These are phyloP conservation scores for Penicillium canariense DNA, from an alignment of 495 filamentous ascomycete genomes.

Conservation along the genomic window DNA sequence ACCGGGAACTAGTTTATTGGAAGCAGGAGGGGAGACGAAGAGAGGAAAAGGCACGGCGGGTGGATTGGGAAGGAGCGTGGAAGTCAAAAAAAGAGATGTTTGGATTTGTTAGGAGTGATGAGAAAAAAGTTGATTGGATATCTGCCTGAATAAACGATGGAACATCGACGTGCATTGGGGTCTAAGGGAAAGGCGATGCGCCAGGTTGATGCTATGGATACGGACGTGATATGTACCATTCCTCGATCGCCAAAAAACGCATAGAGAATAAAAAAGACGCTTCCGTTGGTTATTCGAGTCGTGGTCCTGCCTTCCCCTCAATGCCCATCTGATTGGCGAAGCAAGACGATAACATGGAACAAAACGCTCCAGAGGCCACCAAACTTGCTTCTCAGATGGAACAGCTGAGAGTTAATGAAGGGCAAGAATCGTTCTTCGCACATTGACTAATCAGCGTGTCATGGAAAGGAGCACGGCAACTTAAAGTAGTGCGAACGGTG, in stretches of 20 bases:
- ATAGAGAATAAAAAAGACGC: constrained; percentile 19
- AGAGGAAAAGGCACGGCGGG: background rate
- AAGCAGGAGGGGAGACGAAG: background rate
- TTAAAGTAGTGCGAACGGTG: constrained; percentile 76
- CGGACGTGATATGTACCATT: constrained; percentile 31
- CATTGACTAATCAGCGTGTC: constrained; percentile 89
- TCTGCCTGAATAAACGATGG: background rate
- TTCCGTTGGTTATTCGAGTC: constrained; percentile 24
- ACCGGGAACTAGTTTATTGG: background rate
- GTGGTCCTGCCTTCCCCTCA: constrained; percentile 41
- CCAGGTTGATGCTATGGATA: constrained; percentile 4
- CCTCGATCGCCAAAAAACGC: constrained; percentile 29
- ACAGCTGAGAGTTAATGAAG: constrained; percentile 33
- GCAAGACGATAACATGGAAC: constrained; percentile 36
- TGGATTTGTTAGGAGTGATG: background rate
- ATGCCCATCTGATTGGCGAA: constrained; percentile 29
- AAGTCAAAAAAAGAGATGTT: too few relatives aligned
- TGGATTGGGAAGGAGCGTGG: background rate
- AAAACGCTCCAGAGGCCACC: constrained; percentile 35
- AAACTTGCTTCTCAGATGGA: constrained; percentile 27
- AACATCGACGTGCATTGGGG: background rate
- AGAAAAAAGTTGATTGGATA: constrained; percentile 5
- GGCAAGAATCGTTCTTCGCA: constrained; percentile 72
- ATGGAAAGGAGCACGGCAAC: constrained; percentile 78
- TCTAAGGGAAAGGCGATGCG: background rate